A percentile compares a stretch with the other conserved stretches of the same genome.
Evolutionary conservation across 352 stramenopile genomes (phyloP).

Genomic region (Globisporangium sylvaticum): DNA sequence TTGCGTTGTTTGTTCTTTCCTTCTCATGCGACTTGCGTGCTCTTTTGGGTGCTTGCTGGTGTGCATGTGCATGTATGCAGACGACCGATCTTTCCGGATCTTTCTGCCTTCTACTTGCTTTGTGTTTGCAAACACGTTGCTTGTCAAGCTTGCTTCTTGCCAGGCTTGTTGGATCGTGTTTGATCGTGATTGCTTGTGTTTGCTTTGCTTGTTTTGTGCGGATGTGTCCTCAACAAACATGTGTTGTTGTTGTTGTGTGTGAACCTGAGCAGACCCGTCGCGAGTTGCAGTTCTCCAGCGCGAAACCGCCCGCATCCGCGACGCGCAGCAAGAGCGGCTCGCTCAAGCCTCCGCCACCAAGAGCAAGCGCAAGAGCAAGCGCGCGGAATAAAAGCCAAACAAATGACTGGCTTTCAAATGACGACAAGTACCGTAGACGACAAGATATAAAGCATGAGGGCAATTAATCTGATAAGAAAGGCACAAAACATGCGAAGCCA

Average conservation of each 20-base stretch:
- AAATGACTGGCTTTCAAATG: neutral
- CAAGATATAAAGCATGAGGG: too few species aligned
- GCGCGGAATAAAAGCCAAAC: neutral
- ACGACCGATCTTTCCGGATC: neutral
- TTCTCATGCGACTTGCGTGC: neutral
- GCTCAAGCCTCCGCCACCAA: conserved; percentile 13
- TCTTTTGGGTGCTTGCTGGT: conserved; percentile 1
- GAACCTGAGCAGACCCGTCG: conserved; percentile 33
- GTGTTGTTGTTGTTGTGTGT: conserved; percentile 16
- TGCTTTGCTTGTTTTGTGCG: conserved; percentile 2
- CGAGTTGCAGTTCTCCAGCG: conserved; percentile 49
- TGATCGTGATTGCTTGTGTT: too few species aligned
- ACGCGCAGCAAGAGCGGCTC: conserved; percentile 46
- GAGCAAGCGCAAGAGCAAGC: conserved; percentile 15
- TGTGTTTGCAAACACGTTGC: neutral
- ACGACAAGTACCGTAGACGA: neutral
- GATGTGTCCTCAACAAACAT: neutral
- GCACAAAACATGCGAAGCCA: too few species aligned
- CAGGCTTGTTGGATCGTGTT: too few species aligned
- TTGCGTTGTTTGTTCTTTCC: neutral
- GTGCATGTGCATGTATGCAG: conserved; percentile 10
- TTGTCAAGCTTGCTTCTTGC: too few species aligned
- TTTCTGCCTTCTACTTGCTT: neutral
- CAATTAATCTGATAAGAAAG: neutral
- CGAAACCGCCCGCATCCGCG: conserved; percentile 54